A percentile compares a stretch with the other conserved stretches of the same genome.
Evolutionary conservation across 2,329 filamentous ascomycete species (phyloP).

Genomic region (Clarireedia paspali): DNA sequence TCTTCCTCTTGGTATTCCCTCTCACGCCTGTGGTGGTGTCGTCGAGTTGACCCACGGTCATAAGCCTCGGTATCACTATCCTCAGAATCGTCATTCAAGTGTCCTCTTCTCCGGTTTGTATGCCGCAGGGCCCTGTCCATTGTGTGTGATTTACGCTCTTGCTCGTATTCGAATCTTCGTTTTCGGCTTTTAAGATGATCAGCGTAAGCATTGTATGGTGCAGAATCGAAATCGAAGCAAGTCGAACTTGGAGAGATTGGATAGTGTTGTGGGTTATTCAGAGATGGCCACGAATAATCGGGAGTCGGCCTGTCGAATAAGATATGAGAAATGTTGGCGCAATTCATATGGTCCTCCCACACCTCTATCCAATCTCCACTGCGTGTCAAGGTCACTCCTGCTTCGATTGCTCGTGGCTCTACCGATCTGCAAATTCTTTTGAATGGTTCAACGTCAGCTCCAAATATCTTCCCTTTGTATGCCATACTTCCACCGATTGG

Average conservation of each 20-base stretch:
- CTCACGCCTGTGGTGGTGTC: not conserved
- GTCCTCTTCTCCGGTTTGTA: no score
- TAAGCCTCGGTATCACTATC: no score
- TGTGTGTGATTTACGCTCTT: no score
- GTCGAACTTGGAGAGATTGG: not conserved
- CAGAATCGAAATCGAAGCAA: not conserved
- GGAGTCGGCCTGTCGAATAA: not conserved
- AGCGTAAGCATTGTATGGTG: not conserved
- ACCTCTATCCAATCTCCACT: not conserved
- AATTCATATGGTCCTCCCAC: not conserved
- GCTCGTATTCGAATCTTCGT: no score
- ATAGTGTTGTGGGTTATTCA: no score
- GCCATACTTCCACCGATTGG: not conserved
- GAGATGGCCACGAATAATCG: not conserved
- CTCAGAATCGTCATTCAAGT: no score
- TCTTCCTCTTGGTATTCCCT: not conserved
- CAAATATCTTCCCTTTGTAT: constrained; percentile 4
- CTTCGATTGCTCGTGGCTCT: not conserved
- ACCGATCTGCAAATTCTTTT: not conserved
- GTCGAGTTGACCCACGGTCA: not conserved
- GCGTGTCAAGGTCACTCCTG: not conserved
- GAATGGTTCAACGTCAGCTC: not conserved
- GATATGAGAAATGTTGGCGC: not conserved
- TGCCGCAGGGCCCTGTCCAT: no score
- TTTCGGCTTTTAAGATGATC: no score